Conservation (phyloP, 2,329 filamentous ascomycete species). For the Thielaviopsis musarum region DNA sequence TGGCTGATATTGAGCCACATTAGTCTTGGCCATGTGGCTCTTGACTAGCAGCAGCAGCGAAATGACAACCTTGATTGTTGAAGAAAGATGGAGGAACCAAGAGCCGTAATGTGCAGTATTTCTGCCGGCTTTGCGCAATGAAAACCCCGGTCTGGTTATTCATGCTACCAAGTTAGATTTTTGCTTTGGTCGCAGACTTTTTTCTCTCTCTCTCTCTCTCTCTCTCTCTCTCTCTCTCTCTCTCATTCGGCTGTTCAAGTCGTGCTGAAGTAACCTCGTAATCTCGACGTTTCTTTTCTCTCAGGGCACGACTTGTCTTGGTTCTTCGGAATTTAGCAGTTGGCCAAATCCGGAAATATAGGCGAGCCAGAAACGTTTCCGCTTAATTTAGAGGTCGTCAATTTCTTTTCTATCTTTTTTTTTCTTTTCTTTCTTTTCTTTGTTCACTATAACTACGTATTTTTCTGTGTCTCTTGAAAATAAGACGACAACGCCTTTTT, state of each 20-base stretch:
- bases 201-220: no score
- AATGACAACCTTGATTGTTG: neutral
- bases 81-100: no score
- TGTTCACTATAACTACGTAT: neutral
- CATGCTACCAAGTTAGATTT: no score
- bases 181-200: no score
- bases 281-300: neutral
- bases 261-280: neutral
- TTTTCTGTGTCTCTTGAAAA: no score
- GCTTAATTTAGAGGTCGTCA: constrained; percentile 5
- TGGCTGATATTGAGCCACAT: neutral
- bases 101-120: no score
- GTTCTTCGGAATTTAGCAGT: neutral
- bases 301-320: neutral
- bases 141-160: no score
- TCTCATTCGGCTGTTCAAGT: no score
- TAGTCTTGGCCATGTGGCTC: neutral
- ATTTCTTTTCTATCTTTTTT: constrained; percentile 3
- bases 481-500: neutral
- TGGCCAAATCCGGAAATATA: neutral
- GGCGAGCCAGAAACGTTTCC: constrained; percentile 1
- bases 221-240: no score
- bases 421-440: neutral
- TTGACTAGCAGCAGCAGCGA: neutral
- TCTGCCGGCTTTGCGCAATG: neutral